These are phyloP conservation scores for Calocybe gambosa DNA, from an alignment of 1,284 basidiomycete species.

Conservation along the genomic window DNA sequence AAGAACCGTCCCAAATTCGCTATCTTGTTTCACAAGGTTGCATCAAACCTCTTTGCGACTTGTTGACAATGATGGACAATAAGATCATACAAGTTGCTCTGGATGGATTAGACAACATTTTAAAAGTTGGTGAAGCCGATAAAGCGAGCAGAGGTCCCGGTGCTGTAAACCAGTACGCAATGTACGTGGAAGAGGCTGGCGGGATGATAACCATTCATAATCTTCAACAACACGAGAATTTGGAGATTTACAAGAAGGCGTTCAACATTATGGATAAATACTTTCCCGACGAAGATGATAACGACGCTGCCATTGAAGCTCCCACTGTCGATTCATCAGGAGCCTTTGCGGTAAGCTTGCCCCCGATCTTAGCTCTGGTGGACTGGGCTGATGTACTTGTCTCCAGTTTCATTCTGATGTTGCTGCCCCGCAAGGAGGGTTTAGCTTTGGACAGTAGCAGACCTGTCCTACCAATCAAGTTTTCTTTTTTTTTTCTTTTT, in stretches of 20 bases:
- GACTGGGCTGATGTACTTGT: slow-evolving; percentile 25
- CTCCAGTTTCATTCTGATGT: slow-evolving; percentile 74
- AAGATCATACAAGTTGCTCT: slow-evolving; percentile 99
- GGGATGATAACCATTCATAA: slow-evolving; percentile 99
- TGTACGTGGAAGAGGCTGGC: slow-evolving; percentile 95
- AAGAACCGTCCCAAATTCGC: slow-evolving; percentile 95
- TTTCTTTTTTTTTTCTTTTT: too few species aligned
- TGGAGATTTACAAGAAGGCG: slow-evolving; percentile 99
- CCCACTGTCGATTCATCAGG: slow-evolving; percentile 85
- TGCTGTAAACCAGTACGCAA: slow-evolving; percentile 88
- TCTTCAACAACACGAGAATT: slow-evolving; percentile 98
- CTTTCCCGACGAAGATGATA: slow-evolving; percentile 84
- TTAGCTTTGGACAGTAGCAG: slow-evolving; percentile 72
- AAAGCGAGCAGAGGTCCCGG: slow-evolving; percentile 82
- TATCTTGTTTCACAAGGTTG: slow-evolving; percentile 98
- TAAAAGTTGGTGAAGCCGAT: slow-evolving; percentile 98
- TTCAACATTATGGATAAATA: slow-evolving; percentile 99
- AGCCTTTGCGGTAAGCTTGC: slow-evolving; percentile 76
- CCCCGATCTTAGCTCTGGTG: slow-evolving; percentile 7
- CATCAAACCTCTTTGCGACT: slow-evolving; percentile 97
- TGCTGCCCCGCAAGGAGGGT: slow-evolving; percentile 87
- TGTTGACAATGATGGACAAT: slow-evolving; percentile 98
- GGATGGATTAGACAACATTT: slow-evolving; percentile 97
- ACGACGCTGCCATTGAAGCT: slow-evolving; percentile 73
- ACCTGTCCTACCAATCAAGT: not conserved